Evolutionary conservation across 768 basidiomycete species (phyloP), one percentile per base, ranked within the genome.

Genomic region (Imleria badia): DNA sequence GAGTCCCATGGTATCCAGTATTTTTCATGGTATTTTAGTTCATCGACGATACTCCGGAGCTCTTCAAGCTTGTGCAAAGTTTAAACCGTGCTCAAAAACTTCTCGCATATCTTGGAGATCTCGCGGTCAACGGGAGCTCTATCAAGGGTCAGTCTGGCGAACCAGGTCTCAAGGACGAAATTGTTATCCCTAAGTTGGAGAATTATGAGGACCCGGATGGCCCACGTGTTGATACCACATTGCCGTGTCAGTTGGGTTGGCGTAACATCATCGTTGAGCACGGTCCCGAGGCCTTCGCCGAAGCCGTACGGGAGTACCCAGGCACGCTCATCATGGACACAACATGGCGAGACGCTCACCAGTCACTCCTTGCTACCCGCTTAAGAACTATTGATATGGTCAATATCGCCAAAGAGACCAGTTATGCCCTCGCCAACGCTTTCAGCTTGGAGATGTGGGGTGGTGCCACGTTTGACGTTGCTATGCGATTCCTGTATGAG

Each of bases 401-500:
- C 61, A 98, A 97, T 75, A 98, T 99, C 59, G 97, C 97, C 49
- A 97, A 91, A 73, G 94, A 97, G 80, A 98, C 97, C 1, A 92
- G 89, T 67, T 89, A 91, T 70, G 96, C 96, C 2, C 80, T 99
- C 40, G 85, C 91, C 23, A 98, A 98, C 67, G 92, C 97, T 9
- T 99, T 93, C 77, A 90, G 91, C 69, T 75, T 99, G 59, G 97
- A 99, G 71, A 98, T 95, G 79, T 99, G 97, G 97, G 97, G 97
- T 66, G 94, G 95, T 56, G 95, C 96, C 35, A 98, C 97, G 3
- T 99, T 99, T 68, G 96, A 98, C 72, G 96, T 99, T 47, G 91
- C 96, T 22, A 97, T 98, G 94, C 88, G 96, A 43, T 98, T 99
- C 87, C 75, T 99, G 70, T 98, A 99, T 70, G 97, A 99, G 72